Percentiles rank a stretch among this genome's conserved stretches.
Evolutionary conservation across 106 monocot genomes (phyloP).

Genomic region (Xerophyta viscosa): DNA sequence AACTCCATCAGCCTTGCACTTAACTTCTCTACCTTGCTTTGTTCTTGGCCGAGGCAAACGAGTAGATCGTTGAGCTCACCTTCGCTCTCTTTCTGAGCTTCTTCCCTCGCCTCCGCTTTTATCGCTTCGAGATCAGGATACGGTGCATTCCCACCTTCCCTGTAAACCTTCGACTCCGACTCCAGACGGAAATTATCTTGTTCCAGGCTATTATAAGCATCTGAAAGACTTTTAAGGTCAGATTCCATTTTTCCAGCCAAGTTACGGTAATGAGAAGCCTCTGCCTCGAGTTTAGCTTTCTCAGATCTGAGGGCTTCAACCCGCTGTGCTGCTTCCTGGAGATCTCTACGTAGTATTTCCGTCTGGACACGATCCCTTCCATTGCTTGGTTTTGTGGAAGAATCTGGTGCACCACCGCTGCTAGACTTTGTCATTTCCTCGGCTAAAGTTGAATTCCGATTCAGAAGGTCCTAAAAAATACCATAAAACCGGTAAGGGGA

Average conservation of each 20-base stretch:
- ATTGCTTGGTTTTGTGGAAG: constrained; percentile 38
- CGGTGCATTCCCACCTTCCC: constrained; percentile 29
- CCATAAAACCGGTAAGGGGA: no score
- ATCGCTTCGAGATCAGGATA: constrained; percentile 68
- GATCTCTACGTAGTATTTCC: constrained; percentile 58
- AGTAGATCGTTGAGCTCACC: constrained; percentile 85
- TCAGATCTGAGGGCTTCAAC: constrained; percentile 58
- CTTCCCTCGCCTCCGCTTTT: constrained; percentile 68
- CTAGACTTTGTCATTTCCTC: constrained; percentile 64
- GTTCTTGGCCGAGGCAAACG: constrained; percentile 96
- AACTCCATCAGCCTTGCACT: constrained; percentile 65
- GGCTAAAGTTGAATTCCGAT: constrained; percentile 78
- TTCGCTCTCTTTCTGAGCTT: constrained; percentile 84
- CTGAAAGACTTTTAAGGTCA: constrained; percentile 85
- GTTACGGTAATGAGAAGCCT: constrained; percentile 45
- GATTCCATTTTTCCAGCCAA: constrained; percentile 79
- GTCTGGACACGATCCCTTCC: constrained; percentile 51
- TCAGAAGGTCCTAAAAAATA: constrained; percentile 55
- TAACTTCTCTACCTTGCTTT: constrained; percentile 94
- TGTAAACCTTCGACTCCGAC: constrained; percentile 45
- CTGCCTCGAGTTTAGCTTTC: constrained; percentile 59
- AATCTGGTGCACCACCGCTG: constrained; percentile 22
- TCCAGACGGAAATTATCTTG: constrained; percentile 69
- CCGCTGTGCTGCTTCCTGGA: constrained; percentile 51
- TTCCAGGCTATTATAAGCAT: constrained; percentile 94